Base-by-base conservation (phyloP, 2,329 filamentous ascomycete species). In the Hypoxylon sp. region DNA sequence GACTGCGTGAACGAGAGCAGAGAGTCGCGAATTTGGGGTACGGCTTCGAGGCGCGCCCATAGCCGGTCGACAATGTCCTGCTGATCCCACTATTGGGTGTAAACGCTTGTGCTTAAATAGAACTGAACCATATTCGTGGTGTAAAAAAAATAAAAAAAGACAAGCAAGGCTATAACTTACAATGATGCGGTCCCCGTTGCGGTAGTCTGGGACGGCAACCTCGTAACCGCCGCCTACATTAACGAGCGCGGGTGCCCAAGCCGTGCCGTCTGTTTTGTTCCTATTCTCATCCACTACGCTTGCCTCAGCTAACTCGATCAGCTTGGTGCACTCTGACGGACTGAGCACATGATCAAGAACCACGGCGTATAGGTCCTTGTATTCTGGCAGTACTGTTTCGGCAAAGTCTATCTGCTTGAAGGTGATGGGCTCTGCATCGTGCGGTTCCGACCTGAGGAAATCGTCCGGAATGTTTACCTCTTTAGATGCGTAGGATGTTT, bases 111-210 rank as follows among this genome's bases (percentile, higher is more conserved):
- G n/a, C n/a, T n/a, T n/a, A n/a, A n/a, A n/a, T n/a, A n/a, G n/a
- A n/a, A n/a, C n/a, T n/a, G n/a, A n/a, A n/a, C n/a, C n/a, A n/a
- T n/a, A n/a, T n/a, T n/a, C n/a, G n/a, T n/a, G n/a, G n/a, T n/a
- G n/a, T n/a, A n/a, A n/a, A n/a, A n/a, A n/a, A n/a, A n/a, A n/a
- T n/a, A n/a, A n/a, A n/a, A n/a, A n/a, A n/a, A n/a, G n/a, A n/a
- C n/a, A n/a, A n/a, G n/a, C n/a, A n/a, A n/a, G n/a, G n/a, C n/a
- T n/a, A n/a, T n/a, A n/a, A n/a, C n/a, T n/a, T n/a, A n/a, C n/a
- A 60, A 94, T 87, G 57, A 93, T 89, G 2, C 90, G 80, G n/a
- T 87, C 87, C 62, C 87, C 87, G 54, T 89, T 86, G 11, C 90
- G 78, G 37, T 82, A 82, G 6, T 83, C 78, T 1, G 79, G 74